Percentiles rank a stretch among this genome's conserved stretches.
phyloP scores from a whole-genome alignment of 495 filamentous ascomycete genomes.

The Penicillium antarcticum region DNA sequence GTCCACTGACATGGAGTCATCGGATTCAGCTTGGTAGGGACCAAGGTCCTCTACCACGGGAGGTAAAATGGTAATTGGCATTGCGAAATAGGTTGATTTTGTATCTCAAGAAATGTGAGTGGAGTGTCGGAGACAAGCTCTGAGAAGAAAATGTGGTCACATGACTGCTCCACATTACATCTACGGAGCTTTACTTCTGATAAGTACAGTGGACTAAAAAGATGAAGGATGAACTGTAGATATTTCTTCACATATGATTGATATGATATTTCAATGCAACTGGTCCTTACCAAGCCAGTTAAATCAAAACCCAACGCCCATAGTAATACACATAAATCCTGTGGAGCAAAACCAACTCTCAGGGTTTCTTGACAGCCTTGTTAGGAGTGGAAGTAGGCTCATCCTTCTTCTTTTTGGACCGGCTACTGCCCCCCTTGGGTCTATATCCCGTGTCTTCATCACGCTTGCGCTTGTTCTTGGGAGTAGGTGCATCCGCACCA shows the following conservation, averaged over 20 bases:
- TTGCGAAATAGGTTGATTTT: conserved; percentile 25
- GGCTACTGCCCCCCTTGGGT: conserved; percentile 62
- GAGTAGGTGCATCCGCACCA: conserved; percentile 38
- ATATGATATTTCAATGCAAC: not conserved
- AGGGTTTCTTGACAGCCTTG: conserved; percentile 34
- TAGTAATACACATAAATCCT: conserved; percentile 19
- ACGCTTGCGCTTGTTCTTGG: conserved; percentile 55
- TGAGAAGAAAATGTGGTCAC: conserved; percentile 7
- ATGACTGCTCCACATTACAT: not conserved
- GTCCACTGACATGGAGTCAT: conserved; percentile 50
- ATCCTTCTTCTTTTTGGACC: conserved; percentile 65
- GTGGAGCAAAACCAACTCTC: not conserved
- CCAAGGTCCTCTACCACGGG: conserved; percentile 49
- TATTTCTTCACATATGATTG: not conserved
- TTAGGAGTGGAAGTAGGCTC: conserved; percentile 32
- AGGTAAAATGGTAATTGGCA: conserved; percentile 79
- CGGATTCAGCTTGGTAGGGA: conserved; percentile 26
- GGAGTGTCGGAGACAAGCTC: not conserved
- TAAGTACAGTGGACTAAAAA: too few relatives aligned
- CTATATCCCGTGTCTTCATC: conserved; percentile 69
- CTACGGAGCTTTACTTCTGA: not conserved
- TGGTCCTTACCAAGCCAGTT: not conserved
- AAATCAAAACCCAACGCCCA: conserved; percentile 9
- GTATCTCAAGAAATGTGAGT: not conserved
- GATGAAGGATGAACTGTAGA: too few relatives aligned